Base-by-base conservation (phyloP, 2,329 filamentous ascomycete species). In the Ophiocordyceps polyrhachis-furcata region DNA sequence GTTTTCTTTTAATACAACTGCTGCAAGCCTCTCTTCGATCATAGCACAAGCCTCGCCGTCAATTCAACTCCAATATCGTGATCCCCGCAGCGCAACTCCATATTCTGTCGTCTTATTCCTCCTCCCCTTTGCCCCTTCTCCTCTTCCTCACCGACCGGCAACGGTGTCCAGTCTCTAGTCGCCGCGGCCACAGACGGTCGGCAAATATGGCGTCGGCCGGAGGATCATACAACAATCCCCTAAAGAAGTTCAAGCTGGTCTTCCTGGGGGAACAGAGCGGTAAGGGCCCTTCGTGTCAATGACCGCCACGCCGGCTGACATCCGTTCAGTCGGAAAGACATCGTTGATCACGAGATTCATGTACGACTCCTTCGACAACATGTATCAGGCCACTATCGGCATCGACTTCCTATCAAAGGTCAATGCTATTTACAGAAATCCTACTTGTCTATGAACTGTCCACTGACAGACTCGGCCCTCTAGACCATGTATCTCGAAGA, bases 231-330 rank as follows among this genome's bases (percentile, higher is more conserved):
- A 95, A 93, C 65, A 96, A 96, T 73, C 91, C 91, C 58, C 73
- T 98, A 69, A 98, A 98, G 83, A 98, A 98, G 68, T 98, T 96
- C 82, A 98, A 98, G 88, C 70, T 98, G 65, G 91, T 98, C 54
- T 98, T 98, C 65, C 70, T 98, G 50, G 91, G 91, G 60, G 91
- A 98, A 69, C 91, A 98, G 68, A 96, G 89, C 65, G 91, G 89
- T 95, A 86, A 63, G 78, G 78, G 52, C 44, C 7, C 5, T n/a
- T 28, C 14, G 9, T 12, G 19, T 25, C 5, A 11, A 14, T 19
- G 3, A 6, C 17, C 17, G 31, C 9, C n/a, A 28, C 14, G 1
- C 15, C 3, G n/a, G 23, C 41, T 48, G 45, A 53, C 60, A 59
- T 51, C 61, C 44, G 44, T 48, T 51, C 62, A 96, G 91, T 98